Conservation (phyloP, 306 rosid genomes). For the Prunus padus region DNA sequence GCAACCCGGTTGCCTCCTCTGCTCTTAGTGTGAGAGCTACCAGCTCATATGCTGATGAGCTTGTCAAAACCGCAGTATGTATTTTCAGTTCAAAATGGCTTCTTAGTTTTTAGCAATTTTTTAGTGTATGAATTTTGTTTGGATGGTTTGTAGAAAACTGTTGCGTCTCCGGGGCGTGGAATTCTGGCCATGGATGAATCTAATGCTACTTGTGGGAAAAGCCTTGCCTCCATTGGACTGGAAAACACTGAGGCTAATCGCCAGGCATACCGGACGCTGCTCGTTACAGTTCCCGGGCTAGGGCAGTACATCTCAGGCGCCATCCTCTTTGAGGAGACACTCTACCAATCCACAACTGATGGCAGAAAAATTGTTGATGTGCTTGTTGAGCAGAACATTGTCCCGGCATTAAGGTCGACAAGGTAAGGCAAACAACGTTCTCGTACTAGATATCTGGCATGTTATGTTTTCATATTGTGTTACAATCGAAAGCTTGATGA, state of each 20-base stretch:
- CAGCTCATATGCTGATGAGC: constrained; percentile 79
- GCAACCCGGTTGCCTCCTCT: constrained; percentile 50
- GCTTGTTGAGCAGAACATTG: constrained; percentile 59
- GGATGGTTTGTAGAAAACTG: constrained; percentile 51
- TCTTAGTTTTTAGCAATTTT: not conserved
- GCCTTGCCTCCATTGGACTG: constrained; percentile 85
- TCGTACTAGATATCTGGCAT: no score
- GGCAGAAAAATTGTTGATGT: constrained; percentile 81
- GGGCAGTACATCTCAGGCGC: constrained; percentile 87
- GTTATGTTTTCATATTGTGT: no score
- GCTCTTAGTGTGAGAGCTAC: constrained; percentile 59
- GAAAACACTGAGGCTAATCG: constrained; percentile 94
- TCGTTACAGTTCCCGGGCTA: constrained; percentile 65
- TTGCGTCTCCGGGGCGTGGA: constrained; percentile 91
- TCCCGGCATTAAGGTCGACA: constrained; percentile 88
- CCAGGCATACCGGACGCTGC: constrained; percentile 89
- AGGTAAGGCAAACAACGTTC: constrained; percentile 36
- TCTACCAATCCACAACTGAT: constrained; percentile 80
- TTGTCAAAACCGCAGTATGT: constrained; percentile 90
- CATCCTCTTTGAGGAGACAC: constrained; percentile 92
- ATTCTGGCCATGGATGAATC: constrained; percentile 97
- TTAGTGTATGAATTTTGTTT: not conserved
- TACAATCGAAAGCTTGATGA: not conserved
- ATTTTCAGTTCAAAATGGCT: not conserved
- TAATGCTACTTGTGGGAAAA: constrained; percentile 88